Conservation (phyloP, 208 protist genomes). For the Trypanosomatidae sp. region DNA sequence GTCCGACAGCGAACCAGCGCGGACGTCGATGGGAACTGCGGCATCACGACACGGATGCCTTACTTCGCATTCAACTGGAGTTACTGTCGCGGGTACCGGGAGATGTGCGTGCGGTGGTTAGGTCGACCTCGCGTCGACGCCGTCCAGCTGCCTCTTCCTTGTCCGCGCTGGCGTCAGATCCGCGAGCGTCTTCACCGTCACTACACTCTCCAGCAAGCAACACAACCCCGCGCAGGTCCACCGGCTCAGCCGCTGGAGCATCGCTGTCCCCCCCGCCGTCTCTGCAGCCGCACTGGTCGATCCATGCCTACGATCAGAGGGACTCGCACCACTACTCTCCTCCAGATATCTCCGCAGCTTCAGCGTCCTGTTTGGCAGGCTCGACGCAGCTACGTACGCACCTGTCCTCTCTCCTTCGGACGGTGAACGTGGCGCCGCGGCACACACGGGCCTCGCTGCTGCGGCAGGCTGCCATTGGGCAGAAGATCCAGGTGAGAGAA, state of each 20-base stretch:
- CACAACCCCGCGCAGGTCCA: not conserved
- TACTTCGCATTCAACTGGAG: constrained; percentile 23
- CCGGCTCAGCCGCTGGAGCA: not conserved
- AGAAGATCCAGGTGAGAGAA: constrained; percentile 7
- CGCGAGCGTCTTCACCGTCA: not conserved
- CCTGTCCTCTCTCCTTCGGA: constrained; percentile 7
- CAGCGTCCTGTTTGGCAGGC: not conserved
- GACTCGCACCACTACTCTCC: constrained; percentile 3
- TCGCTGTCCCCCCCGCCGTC: not conserved
- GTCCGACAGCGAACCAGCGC: constrained; percentile 14
- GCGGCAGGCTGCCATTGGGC: constrained; percentile 16
- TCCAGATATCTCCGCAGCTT: not conserved
- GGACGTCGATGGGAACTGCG: constrained; percentile 27
- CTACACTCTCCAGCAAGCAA: not conserved
- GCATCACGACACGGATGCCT: constrained; percentile 22
- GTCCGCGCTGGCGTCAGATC: not conserved
- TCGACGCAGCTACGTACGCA: not conserved
- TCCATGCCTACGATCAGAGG: constrained; percentile 1
- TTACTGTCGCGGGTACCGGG: constrained; percentile 8
- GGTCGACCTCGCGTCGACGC: not conserved
- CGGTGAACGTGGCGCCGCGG: constrained; percentile 10
- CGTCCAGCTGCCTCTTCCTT: not conserved
- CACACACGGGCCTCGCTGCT: constrained; percentile 18
- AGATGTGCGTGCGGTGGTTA: not conserved
- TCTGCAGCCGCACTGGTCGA: not conserved